Conservation (phyloP, 352 stramenopile genomes). For the Chrysophaeum taylorii region DNA sequence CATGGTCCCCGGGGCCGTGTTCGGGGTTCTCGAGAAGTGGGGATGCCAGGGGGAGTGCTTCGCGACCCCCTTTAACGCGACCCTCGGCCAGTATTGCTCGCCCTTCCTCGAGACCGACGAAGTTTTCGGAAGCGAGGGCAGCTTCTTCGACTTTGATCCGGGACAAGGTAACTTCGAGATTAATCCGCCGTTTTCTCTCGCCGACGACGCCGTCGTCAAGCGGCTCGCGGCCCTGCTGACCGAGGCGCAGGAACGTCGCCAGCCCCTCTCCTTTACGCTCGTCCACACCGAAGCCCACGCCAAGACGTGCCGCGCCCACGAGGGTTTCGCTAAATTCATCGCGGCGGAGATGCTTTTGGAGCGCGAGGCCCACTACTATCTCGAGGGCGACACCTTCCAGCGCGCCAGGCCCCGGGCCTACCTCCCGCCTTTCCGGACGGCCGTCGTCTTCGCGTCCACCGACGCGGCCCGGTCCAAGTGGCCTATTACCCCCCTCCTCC, state of each 20-base stretch:
- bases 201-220: background rate
- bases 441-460: background rate
- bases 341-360: background rate
- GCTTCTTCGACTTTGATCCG: constrained; percentile 3
- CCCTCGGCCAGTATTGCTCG: background rate
- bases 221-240: background rate
- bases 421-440: background rate
- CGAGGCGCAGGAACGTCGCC: background rate
- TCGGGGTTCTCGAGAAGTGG: background rate
- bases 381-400: background rate
- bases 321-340: background rate
- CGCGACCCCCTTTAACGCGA: constrained; percentile 5
- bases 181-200: background rate
- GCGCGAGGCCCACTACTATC: background rate
- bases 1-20: background rate
- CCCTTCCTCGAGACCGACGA: background rate
- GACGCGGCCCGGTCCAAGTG: background rate
- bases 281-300: background rate
- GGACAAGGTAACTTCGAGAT: background rate
- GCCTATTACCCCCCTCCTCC: background rate
- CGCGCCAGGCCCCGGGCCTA: background rate
- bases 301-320: background rate
- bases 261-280: background rate
- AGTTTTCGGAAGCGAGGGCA: background rate
- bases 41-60: constrained; percentile 1